These are phyloP conservation scores for Allomyces macrogynus DNA, from an alignment of 192 early-diverging fungal genomes.

Conservation along the genomic window DNA sequence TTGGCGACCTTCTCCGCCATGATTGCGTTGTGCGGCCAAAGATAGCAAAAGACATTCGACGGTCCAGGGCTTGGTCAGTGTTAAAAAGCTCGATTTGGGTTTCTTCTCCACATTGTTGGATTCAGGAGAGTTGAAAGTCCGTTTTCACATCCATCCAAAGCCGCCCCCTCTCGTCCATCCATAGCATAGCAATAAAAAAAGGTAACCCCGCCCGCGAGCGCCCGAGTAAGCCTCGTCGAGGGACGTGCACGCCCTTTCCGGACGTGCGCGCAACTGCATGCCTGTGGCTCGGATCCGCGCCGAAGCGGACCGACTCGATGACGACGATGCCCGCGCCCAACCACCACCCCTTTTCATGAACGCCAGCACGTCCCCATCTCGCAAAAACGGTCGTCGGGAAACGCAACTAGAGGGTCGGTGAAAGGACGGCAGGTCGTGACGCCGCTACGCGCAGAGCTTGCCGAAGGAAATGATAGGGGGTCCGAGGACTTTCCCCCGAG, in stretches of 20 bases:
- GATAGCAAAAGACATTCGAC: neutral
- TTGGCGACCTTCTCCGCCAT: too few relatives aligned
- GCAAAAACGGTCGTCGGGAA: neutral
- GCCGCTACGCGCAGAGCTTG: neutral
- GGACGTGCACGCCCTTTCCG: neutral
- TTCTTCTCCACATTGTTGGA: neutral
- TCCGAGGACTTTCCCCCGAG: slow-evolving; percentile 1
- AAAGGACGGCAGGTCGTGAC: neutral
- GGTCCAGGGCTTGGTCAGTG: neutral
- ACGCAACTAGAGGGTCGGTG: neutral
- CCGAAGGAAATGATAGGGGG: neutral
- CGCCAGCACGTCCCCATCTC: neutral
- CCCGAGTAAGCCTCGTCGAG: neutral
- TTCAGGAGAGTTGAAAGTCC: neutral
- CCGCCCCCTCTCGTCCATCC: too few relatives aligned
- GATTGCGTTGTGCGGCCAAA: too few relatives aligned
- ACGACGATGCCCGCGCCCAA: neutral
- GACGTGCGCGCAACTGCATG: neutral
- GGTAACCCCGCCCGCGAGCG: neutral
- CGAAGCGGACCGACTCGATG: neutral
- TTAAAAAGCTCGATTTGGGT: neutral
- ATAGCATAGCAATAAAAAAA: neutral
- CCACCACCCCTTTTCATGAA: neutral
- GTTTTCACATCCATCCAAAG: neutral
- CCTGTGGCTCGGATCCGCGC: neutral